A percentile compares a stretch with the other conserved stretches of the same genome.
Evolutionary conservation across 1,284 basidiomycete genomes (phyloP).

Genomic region (Retiboletus flavoniger): DNA sequence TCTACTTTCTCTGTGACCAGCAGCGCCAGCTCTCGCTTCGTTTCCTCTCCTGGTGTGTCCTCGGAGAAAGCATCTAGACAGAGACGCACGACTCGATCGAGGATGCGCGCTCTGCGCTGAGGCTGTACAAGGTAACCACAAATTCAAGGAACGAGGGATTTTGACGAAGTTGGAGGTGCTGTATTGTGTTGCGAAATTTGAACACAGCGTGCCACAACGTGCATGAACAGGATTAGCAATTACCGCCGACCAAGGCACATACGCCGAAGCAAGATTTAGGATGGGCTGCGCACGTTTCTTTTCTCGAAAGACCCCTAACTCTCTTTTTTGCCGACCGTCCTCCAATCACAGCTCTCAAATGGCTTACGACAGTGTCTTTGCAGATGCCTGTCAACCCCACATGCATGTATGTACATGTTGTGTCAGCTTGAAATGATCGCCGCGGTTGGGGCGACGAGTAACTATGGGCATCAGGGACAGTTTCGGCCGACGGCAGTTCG

Average conservation of each 20-base stretch:
- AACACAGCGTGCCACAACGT: no score
- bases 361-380: no score
- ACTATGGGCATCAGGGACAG: conserved; percentile 20
- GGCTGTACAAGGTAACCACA: conserved; percentile 80
- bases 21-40: conserved; percentile 89
- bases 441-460: conserved; percentile 20
- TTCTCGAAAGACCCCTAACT: no score
- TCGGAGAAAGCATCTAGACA: conserved; percentile 91
- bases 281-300: no score
- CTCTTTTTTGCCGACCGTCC: no score
- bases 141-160: conserved; percentile 76
- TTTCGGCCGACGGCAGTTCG: conserved; percentile 26
- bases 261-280: no score
- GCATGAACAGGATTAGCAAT: no score
- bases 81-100: conserved; percentile 97
- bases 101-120: conserved; percentile 87
- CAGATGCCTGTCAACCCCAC: no score
- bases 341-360: no score
- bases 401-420: no score
- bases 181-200: conserved; percentile 63
- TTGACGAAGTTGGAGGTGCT: conserved; percentile 88
- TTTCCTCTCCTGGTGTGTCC: conserved; percentile 91
- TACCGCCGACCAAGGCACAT: no score
- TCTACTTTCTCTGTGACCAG: conserved; percentile 82
- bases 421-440: no score